Conservation (phyloP, 352 stramenopile species). For the Aphanomyces cochlioides region DNA sequence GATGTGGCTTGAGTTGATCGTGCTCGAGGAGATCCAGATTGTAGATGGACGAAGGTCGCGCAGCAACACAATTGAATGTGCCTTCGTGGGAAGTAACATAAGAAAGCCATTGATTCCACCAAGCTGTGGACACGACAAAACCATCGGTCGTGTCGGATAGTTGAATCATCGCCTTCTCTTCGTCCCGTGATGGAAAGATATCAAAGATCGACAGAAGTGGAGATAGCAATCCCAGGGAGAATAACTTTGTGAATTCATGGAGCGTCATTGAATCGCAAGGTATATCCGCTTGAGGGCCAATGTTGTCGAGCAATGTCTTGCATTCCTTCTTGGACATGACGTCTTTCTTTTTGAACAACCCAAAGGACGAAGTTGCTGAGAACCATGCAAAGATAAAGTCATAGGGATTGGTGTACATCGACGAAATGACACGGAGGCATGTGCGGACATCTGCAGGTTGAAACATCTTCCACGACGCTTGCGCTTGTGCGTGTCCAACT, state of each 20-base stretch:
- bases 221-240: background rate
- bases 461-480: constrained; percentile 13
- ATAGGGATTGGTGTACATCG: background rate
- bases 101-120: background rate
- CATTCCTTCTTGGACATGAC: constrained; percentile 14
- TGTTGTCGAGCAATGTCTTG: background rate
- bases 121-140: constrained; percentile 9
- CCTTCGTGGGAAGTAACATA: constrained; percentile 8
- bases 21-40: constrained; percentile 5
- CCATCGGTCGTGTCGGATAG: background rate
- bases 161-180: constrained; percentile 12
- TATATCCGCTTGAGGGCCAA: background rate
- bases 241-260: background rate
- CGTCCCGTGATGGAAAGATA: constrained; percentile 4
- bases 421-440: constrained; percentile 6
- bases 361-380: constrained; percentile 7
- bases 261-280: constrained; percentile 7
- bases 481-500: background rate
- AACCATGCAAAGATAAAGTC: constrained; percentile 29
- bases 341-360: constrained; percentile 13
- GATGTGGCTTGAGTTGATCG: constrained; percentile 1
- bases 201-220: constrained; percentile 6
- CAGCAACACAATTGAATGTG: background rate
- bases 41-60: constrained; percentile 15
- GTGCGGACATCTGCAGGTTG: constrained; percentile 14